Base-by-base conservation (phyloP, 257 asterid species). In the Marsdenia floribunda region DNA sequence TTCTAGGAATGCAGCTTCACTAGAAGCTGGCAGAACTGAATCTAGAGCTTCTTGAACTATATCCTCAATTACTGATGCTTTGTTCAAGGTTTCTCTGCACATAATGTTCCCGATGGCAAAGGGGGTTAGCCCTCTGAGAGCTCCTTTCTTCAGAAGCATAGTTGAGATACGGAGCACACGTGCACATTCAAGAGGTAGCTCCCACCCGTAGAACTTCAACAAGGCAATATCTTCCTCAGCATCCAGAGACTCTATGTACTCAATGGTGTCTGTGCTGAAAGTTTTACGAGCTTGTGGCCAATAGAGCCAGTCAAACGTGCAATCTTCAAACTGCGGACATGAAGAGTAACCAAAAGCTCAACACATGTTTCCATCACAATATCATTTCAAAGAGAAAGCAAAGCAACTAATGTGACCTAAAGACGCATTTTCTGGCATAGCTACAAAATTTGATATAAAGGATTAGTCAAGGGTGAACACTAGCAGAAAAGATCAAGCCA, bases 221-320 rank as follows among this genome's bases (percentile, higher is more conserved):
- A 90, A 71, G 52, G 87, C 91, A 19, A 92, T 89, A 80, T 92
- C 96, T 75, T 83, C 75, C 57, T 92, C 97, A 10, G 91, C 93
- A 63, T 92, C 96, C 82, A 92, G 54, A 6, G 87, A 81, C 49
- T 72, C 82, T 76, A 92, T 90, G 73, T 92, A 92, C 66, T 89
- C 89, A 4, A 85, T 72, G 52, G 93, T 88, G 40, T 85, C 93
- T 2, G 66, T 10, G 75, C 87, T 83, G 82, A 90, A 92, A 64
- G 96, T 88, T 67, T 82, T 72, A 24, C 96, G 90, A 37, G 96
- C 92, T 87, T 92, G 97, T 40, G 96, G 96, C 97, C 97, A 92
- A 85, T 90, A 90, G 49, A 90, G 92, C 96, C 97, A 92, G 29
- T 85, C 98, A 75, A 93, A 93, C 15, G 97, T 93, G 85, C 94